Conservation (phyloP, 192 early-diverging fungal species). For the Coemansia furcata region DNA sequence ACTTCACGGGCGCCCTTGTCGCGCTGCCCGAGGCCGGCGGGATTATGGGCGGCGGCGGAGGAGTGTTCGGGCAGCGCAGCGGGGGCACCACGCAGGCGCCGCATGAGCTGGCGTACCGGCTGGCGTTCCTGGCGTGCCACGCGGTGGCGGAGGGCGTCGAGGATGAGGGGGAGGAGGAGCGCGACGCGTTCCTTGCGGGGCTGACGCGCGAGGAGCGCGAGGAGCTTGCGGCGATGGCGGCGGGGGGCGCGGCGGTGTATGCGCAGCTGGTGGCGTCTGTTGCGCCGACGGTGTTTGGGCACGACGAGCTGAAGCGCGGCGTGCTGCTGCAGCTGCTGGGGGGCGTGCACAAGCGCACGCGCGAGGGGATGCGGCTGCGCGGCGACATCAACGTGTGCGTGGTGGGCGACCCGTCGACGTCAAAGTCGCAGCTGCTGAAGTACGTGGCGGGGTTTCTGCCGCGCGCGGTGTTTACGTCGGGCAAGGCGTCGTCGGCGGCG, state of each 20-base stretch:
- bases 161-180: slow-evolving; percentile 66
- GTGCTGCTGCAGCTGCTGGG: slow-evolving; percentile 91
- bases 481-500: slow-evolving; percentile 83
- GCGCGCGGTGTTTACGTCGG: slow-evolving; percentile 86
- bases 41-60: slow-evolving; percentile 81
- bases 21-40: slow-evolving; percentile 91
- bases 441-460: slow-evolving; percentile 90
- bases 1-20: slow-evolving; percentile 85
- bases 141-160: slow-evolving; percentile 53
- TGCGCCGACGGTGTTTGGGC: slow-evolving; percentile 89
- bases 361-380: slow-evolving; percentile 90
- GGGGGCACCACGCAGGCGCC: background rate
- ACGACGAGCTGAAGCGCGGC: slow-evolving; percentile 95
- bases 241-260: slow-evolving; percentile 63
- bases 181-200: slow-evolving; percentile 59
- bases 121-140: slow-evolving; percentile 85
- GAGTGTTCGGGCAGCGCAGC: slow-evolving; percentile 78
- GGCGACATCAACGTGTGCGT: slow-evolving; percentile 98
- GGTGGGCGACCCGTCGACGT: slow-evolving; percentile 93
- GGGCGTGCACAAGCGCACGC: slow-evolving; percentile 91
- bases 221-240: slow-evolving; percentile 70
- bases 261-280: slow-evolving; percentile 77
- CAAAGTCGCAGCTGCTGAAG: slow-evolving; percentile 84
- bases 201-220: slow-evolving; percentile 73
- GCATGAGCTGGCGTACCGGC: slow-evolving; percentile 82